Percentiles rank a stretch among this genome's conserved stretches.
Conservation (phyloP, 2,329 filamentous ascomycete species). For the Claviceps sorghi region DNA sequence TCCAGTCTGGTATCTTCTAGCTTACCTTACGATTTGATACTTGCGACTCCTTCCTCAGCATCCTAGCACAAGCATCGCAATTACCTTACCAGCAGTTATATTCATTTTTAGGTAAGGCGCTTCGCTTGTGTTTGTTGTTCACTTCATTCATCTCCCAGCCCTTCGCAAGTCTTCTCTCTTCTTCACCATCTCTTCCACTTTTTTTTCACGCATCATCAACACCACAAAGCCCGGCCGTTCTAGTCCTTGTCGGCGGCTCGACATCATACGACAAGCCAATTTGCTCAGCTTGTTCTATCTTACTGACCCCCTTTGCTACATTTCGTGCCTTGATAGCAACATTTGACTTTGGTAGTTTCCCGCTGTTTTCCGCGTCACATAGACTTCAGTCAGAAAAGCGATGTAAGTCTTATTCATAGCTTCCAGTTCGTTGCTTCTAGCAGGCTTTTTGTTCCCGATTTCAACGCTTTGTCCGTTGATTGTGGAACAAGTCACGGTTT, state of each 20-base stretch:
- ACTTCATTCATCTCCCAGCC: slow-evolving; percentile 5
- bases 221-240: slow-evolving; percentile 26
- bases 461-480: background rate
- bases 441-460: background rate
- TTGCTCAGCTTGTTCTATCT: slow-evolving; percentile 47
- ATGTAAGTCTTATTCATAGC: slow-evolving; percentile 12
- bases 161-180: slow-evolving; percentile 8
- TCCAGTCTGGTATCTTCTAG: slow-evolving; percentile 4
- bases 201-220: slow-evolving; percentile 31
- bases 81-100: slow-evolving; percentile 8
- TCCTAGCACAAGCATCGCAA: slow-evolving; percentile 11
- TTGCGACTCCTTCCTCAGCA: slow-evolving; percentile 8
- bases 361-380: slow-evolving; percentile 16
- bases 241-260: slow-evolving; percentile 11
- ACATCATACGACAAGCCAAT: slow-evolving; percentile 28
- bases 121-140: slow-evolving; percentile 6
- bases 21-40: slow-evolving; percentile 1
- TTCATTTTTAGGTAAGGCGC: slow-evolving; percentile 10
- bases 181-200: slow-evolving; percentile 8
- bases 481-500: background rate
- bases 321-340: slow-evolving; percentile 37
- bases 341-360: slow-evolving; percentile 23
- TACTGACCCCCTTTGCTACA: slow-evolving; percentile 45
- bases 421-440: background rate
- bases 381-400: slow-evolving; percentile 13